Conservation (phyloP, 768 basidiomycete species). For the Boletus coccyginus region DNA sequence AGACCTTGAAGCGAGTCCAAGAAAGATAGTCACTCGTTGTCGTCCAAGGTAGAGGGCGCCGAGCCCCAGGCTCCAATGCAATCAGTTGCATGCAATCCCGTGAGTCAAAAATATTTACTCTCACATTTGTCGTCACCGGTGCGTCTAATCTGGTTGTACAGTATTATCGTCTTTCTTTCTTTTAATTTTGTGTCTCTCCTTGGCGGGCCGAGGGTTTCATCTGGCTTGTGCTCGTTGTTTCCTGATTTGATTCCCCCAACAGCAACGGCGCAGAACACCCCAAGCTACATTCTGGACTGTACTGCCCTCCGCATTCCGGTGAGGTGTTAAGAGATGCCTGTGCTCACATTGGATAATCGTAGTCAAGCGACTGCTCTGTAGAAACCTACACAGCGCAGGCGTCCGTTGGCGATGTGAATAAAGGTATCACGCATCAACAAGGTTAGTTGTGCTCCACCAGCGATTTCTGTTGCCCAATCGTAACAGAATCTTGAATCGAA, state of each 20-base stretch:
- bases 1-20: too few species aligned
- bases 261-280: too few species aligned
- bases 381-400: slow-evolving; percentile 94
- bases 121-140: background rate
- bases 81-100: too few species aligned
- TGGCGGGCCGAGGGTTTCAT: background rate
- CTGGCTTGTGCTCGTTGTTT: background rate
- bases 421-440: slow-evolving; percentile 85
- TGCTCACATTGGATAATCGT: background rate
- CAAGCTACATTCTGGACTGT: too few species aligned
- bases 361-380: slow-evolving; percentile 8
- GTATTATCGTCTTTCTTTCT: too few species aligned
- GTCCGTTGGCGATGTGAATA: slow-evolving; percentile 81
- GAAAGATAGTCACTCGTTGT: too few species aligned
- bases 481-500: slow-evolving; percentile 78
- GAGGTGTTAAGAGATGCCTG: slow-evolving; percentile 16
- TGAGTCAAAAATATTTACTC: too few species aligned
- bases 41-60: too few species aligned
- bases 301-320: too few species aligned
- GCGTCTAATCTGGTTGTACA: background rate
- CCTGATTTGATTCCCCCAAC: background rate
- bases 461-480: background rate
- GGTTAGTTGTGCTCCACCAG: slow-evolving; percentile 36
- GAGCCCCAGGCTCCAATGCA: too few species aligned
- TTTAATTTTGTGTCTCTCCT: background rate